Base-by-base conservation (phyloP, 176 grass and related monocot genomes). In the bread wheat (Triticum aestivum) region DNA sequence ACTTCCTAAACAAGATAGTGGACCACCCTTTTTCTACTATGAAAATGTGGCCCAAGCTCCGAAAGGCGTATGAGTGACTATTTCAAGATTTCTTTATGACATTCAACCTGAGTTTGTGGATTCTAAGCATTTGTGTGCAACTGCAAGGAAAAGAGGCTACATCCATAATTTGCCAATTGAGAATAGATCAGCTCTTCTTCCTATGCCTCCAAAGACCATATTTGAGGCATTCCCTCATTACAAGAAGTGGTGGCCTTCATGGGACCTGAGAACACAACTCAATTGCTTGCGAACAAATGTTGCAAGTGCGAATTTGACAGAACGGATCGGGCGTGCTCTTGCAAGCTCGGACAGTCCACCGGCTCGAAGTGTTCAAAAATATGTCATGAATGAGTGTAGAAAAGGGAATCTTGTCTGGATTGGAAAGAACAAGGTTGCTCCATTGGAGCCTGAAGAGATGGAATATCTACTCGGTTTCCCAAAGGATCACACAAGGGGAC, bases 381-480 rank as follows among this genome's bases (percentile, higher is more conserved):
- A 78, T 58, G 87, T 98, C 20, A 9, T 95, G 14, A 61, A 83
- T 0, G 93, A 98, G 38, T 95, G 95, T 74, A 88, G 82, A 10
- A 95, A 90, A 35, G 95, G 95, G 93, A 98, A 98, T 45, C 51
- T 98, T 32, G 85, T 80, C 2, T 98, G 96, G 96, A 90, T 98
- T 9, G 96, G 96, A 9, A 83, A 80, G 62, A 86, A 98, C 70
- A 92, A 93, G 62, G 91, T 94, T 41, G 93, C 91, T 23, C 93
- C 90, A 11, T 67, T 98, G 13, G 96, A 98, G 30, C 93, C 93
- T 9, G 88, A 98, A 38, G 96, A 98, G 86, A 89, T 94, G 29
- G 96, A 98, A 51, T 88, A 85, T 18, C 34, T 98, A 8, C 73
- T 98, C 17, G 96, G 96, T 27, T 98, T 92, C 68, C 91, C 91